Evolutionary conservation across 306 rosid genomes (phyloP), one percentile per base, ranked within the genome.

Genomic region (Sophora flavescens): DNA sequence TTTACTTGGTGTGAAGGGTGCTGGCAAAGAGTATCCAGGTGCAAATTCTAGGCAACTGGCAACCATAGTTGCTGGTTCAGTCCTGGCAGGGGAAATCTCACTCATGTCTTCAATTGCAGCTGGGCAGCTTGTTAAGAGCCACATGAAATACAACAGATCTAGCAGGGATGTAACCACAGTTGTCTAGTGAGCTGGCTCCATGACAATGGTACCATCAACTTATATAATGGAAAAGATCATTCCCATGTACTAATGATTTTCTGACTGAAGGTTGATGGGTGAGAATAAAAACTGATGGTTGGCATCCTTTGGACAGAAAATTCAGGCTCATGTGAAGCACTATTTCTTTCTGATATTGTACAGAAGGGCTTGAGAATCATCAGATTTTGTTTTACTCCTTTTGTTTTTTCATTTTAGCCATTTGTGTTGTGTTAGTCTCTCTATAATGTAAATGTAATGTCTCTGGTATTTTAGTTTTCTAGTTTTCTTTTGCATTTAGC

Each of bases 131-230:
- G 98, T 95, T 1, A 84, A 36, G 10, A 92, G 98, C 80, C 98
- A 95, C 83, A 90, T 95, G 97, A 95, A 90, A 61, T 95, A 95
- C 92, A 95, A 92, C 80, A 88, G 98, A 80, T 89, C 98, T 41
- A 87, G 61, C 89, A 84, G 67, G 71, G 96, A 92, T 80, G 58
- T 91, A 16, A 16, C 89, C 60, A 45, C 78, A 30, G 32, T 86
- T 67, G 85, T 86, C 54, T 74, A 88, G 5, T 88, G 69, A 85
- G 58, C 15, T 65, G 11, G 13, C 41, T 18, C 13, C 64, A 0
- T 16, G 15, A 15, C 52, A 41, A 68, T n/a, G 4, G 12, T 36
- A 17, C 15, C 16, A 42, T 22, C n/a, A 68, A 7, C 22, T 63
- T 63, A 22, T 22, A 22, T 22, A 22, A 22, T 22, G 74, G 0